These are phyloP conservation scores for Hymenoscyphus fraxineus DNA, from an alignment of 2,329 filamentous ascomycete species.

Conservation along the genomic window DNA sequence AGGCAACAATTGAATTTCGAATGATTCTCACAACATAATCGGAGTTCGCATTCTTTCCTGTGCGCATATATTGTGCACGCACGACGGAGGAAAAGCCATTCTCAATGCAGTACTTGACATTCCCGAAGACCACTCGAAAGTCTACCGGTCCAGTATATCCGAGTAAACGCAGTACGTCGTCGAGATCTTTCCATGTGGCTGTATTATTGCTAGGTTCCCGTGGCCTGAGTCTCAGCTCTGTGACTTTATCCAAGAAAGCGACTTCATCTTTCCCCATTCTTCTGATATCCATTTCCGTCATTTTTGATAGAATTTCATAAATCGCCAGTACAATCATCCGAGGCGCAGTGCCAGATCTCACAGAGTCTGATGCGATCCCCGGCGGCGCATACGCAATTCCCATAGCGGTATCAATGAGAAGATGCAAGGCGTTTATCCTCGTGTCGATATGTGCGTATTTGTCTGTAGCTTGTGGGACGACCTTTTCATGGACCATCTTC, in stretches of 20 bases:
- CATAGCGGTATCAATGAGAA: constrained; percentile 14
- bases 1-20: constrained; percentile 12
- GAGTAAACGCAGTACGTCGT: constrained; percentile 13
- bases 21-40: constrained; percentile 13
- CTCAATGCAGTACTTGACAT: neutral
- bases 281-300: constrained; percentile 10
- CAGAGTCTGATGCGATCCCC: constrained; percentile 1
- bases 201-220: neutral
- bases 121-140: constrained; percentile 7
- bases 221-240: constrained; percentile 10
- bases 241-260: constrained; percentile 16
- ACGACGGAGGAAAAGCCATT: neutral
- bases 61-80: too few species aligned
- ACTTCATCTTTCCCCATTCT: constrained; percentile 11
- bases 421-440: constrained; percentile 17
- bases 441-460: neutral
- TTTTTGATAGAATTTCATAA: constrained; percentile 7
- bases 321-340: constrained; percentile 6
- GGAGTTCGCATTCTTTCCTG: neutral
- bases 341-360: constrained; percentile 9
- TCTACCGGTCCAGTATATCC: constrained; percentile 8
- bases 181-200: constrained; percentile 14
- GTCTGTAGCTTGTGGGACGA: neutral
- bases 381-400: constrained; percentile 12
- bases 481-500: neutral